Base-by-base conservation (phyloP, 139 green algal species). In the Chlorella sp. region DNA sequence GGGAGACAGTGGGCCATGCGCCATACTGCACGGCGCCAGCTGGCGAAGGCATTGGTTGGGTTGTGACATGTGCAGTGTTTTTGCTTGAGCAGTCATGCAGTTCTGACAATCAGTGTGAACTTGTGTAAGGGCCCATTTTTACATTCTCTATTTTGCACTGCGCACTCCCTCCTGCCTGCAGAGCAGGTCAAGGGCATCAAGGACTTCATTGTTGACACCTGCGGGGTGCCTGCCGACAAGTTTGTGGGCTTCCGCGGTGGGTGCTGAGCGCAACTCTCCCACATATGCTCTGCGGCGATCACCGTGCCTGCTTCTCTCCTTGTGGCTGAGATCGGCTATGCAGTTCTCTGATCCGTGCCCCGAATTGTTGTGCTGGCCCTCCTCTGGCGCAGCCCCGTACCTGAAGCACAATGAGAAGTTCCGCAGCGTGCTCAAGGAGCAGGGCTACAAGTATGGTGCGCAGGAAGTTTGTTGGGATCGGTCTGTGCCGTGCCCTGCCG, bases 181-280 rank as follows among this genome's bases (percentile, higher is more conserved):
- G 51, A 77, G 28, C 44, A 88, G 67, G 78, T 88, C 19, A 43
- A 82, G 46, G 85, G 78, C 78, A 40, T 75, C 6, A 60, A 54
- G 0, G 19, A 43, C 41, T 84, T 40, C 16, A 34, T 88, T 38
- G 44, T 78, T 14, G 51, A 51, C 20, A n/a, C n/a, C 8, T 88
- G 85, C 76, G 38, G 38, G 7, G 76, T 88, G 51, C 85, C 85
- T 20, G 68, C 32, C 0, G 77, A 56, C 34, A 51, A 88, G 34
- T 69, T 88, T 32, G 38, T 51, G 43, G 85, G 78, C 30, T 83
- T 74, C 78, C 60, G 78, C 43, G 76, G 58, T 82, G 76, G n/a
- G n/a, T n/a, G n/a, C n/a, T n/a, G n/a, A 70, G 75, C 3, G 17
- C 5, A 9, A 6, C 17, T 16, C 36, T 36, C 36, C 28, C 36